Conservation (phyloP, 306 rosid genomes). For the Malus asiatica region DNA sequence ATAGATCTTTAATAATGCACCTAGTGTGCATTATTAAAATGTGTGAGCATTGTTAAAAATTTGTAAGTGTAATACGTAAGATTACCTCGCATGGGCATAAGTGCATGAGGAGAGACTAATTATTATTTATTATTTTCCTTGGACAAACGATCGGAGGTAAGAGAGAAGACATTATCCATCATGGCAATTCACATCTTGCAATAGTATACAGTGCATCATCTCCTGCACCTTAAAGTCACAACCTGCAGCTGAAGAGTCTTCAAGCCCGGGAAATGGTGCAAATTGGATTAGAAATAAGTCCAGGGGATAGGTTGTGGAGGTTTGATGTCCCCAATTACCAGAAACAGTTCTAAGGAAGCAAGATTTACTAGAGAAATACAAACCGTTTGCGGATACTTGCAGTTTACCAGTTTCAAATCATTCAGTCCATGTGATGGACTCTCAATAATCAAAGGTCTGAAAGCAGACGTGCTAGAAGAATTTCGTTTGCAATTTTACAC, state of each 20-base stretch:
- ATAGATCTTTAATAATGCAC: too few relatives aligned
- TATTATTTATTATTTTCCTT: too few relatives aligned
- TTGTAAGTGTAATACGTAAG: too few relatives aligned
- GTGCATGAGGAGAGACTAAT: too few relatives aligned
- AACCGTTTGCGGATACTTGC: not conserved
- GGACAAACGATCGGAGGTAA: too few relatives aligned
- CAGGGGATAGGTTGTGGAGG: not conserved
- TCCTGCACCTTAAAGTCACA: too few relatives aligned
- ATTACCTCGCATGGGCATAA: too few relatives aligned
- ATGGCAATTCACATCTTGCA: too few relatives aligned
- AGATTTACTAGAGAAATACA: not conserved
- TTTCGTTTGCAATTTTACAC: not conserved
- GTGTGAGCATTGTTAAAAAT: too few relatives aligned
- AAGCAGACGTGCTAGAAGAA: not conserved
- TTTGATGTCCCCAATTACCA: not conserved
- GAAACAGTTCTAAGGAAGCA: not conserved
- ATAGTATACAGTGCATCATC: too few relatives aligned
- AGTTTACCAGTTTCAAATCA: not conserved
- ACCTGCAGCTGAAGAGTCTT: not conserved
- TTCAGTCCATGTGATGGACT: not conserved
- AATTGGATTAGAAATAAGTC: not conserved
- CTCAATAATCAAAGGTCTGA: not conserved
- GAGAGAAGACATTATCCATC: too few relatives aligned
- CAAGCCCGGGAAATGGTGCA: not conserved
- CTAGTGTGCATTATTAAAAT: too few relatives aligned